Evolutionary conservation across 2,329 filamentous ascomycete species (phyloP), one percentile per base, ranked within the genome.

Genomic region (Eurotiales sp.): DNA sequence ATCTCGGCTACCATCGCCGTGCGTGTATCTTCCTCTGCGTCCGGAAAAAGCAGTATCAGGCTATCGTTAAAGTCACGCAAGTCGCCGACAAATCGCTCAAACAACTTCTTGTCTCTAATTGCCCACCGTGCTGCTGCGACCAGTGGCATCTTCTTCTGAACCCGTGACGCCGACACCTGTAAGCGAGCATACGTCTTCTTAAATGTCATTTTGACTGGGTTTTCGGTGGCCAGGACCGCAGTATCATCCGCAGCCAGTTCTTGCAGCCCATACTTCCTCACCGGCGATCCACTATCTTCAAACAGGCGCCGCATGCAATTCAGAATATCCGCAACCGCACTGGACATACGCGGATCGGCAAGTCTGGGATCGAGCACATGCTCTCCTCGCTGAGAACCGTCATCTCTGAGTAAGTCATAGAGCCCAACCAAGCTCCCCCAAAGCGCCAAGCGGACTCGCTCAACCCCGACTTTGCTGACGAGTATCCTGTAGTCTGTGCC

Each of bases 401-500:
- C 17, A 22, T 21, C 41, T 22, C n/a, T 19, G 6, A 6, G 22
- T n/a, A 21, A 8, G n/a, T 45, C 23, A 8, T 12, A 19, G 29
- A 56, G 36, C 17, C 52, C 52, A n/a, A 51, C 46, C 8, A 41
- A 8, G 17, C 32, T 34, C 29, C 54, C 54, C 54, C 52, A 55
- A 3, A 23, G 21, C 15, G 44, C 22, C 11, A 55, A 41, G 4
- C 54, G 52, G 22, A 55, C 34, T 12, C 54, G 42, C 48, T 56
- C 54, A 42, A 56, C 41, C n/a, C 50, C 54, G n/a, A 55, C 29
- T 32, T 56, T 56, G 4, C 44, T 47, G 15, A 27, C 19, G 3
- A 55, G 36, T 14, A 56, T 25, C 22, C 52, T 40, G 23, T 46
- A 56, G 23, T 56, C 54, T 22, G 6, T 56, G 19, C 54, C 46